Evolutionary conservation across 352 stramenopile genomes (phyloP).

Genomic region (Phytophthora europaea): DNA sequence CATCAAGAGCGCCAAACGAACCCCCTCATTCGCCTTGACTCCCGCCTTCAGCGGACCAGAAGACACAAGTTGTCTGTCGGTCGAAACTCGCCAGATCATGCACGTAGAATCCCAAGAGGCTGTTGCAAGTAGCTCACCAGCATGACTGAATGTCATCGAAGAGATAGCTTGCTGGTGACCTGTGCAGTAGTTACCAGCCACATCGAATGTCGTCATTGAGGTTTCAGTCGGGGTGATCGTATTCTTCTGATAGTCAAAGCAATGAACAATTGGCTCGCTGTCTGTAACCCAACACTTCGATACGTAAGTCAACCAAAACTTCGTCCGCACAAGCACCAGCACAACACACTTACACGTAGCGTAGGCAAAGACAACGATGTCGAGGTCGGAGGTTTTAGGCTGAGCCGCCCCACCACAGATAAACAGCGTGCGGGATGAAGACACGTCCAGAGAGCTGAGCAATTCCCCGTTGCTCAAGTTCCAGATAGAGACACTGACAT

Average conservation of each 20-base stretch:
- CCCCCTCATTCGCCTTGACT: background rate
- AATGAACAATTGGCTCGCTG: slow-evolving; percentile 27
- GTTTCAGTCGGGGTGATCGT: slow-evolving; percentile 4
- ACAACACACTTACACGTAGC: slow-evolving; percentile 48
- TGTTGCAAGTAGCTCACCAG: slow-evolving; percentile 48
- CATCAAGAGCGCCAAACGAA: slow-evolving; percentile 36
- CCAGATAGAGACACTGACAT: slow-evolving; percentile 55
- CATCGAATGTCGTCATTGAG: slow-evolving; percentile 8
- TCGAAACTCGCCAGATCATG: slow-evolving; percentile 56
- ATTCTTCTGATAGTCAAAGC: slow-evolving; percentile 21
- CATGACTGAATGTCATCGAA: slow-evolving; percentile 55
- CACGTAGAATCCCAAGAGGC: slow-evolving; percentile 72
- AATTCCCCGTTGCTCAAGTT: slow-evolving; percentile 46
- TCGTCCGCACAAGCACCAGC: background rate
- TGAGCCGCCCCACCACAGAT: slow-evolving; percentile 45
- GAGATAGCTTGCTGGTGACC: slow-evolving; percentile 68
- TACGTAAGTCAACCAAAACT: background rate
- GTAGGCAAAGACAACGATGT: slow-evolving; percentile 42
- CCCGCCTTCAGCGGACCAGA: background rate
- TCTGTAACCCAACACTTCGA: slow-evolving; percentile 16
- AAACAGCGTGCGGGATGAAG: slow-evolving; percentile 21
- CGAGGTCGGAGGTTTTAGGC: background rate
- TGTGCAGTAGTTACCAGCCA: slow-evolving; percentile 29
- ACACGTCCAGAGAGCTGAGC: slow-evolving; percentile 44
- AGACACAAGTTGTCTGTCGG: background rate